Evolutionary conservation across 305 asterid genomes (phyloP).

Genomic region (Coffea humblotiana): DNA sequence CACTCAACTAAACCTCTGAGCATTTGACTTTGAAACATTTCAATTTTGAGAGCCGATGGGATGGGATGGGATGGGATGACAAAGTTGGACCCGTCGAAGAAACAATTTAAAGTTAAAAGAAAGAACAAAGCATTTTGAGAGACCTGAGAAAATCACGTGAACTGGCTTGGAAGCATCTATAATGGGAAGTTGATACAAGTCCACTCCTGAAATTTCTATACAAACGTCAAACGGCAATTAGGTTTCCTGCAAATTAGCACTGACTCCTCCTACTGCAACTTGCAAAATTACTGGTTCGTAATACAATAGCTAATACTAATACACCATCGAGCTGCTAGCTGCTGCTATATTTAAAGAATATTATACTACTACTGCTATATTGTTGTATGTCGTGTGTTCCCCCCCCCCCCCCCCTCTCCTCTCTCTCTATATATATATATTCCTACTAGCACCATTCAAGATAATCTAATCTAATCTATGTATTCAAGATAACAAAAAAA

Average conservation of each 20-base stretch:
- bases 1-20: conserved; percentile 1
- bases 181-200: conserved; percentile 45
- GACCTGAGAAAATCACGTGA: background rate
- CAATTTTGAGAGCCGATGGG: too few species aligned
- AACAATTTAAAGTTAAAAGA: background rate
- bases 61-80: background rate
- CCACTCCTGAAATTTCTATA: conserved; percentile 27
- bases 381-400: background rate
- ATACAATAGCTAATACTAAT: background rate
- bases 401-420: background rate
- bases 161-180: conserved; percentile 31
- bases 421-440: too few species aligned
- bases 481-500: too few species aligned
- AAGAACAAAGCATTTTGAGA: background rate
- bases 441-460: background rate
- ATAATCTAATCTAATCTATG: conserved; percentile 5
- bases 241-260: conserved; percentile 36
- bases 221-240: conserved; percentile 31
- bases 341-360: background rate
- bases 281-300: background rate
- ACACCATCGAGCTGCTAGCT: background rate
- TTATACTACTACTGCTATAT: too few species aligned
- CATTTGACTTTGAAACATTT: conserved; percentile 10
- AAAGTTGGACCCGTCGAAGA: conserved; percentile 21
- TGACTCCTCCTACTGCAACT: background rate